Evolutionary conservation across 352 stramenopile genomes (phyloP), one percentile per base, ranked within the genome.

Genomic region (Pythium insidiosum): DNA sequence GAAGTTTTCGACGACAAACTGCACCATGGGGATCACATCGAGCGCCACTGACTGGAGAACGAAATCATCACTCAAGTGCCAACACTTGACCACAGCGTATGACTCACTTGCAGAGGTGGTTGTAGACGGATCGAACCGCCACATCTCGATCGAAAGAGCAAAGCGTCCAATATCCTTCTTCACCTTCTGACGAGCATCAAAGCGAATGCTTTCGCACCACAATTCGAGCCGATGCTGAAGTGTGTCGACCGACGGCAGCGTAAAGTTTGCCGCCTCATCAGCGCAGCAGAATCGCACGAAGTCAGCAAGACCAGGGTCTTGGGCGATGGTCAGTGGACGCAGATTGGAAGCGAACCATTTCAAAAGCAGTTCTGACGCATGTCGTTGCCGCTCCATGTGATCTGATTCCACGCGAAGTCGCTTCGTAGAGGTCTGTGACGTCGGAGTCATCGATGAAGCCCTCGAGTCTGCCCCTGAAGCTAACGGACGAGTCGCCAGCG

Each of bases 321-420:
- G 38, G 0, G 62, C 60, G 22, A 67, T 42, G 10, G 56, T 53
- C 10, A 73, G 51, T 15, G 66, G 46, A 5, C 66, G 59, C 38
- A 72, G 43, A 21, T 46, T 58, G n/a, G 46, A 22, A n/a, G 57
- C 56, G 31, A 77, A 38, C 66, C 66, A 77, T 25, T 58, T 58
- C 26, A 74, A 19, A 6, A 77, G 47, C 37, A 66, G 38, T 35
- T 77, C 66, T 3, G 28, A n/a, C n/a, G n/a, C n/a, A n/a, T n/a
- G n/a, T n/a, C n/a, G n/a, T n/a, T n/a, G n/a, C n/a, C n/a, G n/a
- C n/a, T n/a, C n/a, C n/a, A n/a, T n/a, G n/a, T n/a, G n/a, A n/a
- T n/a, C n/a, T n/a, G n/a, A n/a, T n/a, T n/a, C 45, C 6, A 43
- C 4, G 2, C 57, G 58, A 25, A 21, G 28, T 28, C 40, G 56